A percentile compares a stretch with the other conserved stretches of the same genome.
Evolutionary conservation across 2,329 filamentous ascomycete species (phyloP).

Genomic region (Cytospora piceae): DNA sequence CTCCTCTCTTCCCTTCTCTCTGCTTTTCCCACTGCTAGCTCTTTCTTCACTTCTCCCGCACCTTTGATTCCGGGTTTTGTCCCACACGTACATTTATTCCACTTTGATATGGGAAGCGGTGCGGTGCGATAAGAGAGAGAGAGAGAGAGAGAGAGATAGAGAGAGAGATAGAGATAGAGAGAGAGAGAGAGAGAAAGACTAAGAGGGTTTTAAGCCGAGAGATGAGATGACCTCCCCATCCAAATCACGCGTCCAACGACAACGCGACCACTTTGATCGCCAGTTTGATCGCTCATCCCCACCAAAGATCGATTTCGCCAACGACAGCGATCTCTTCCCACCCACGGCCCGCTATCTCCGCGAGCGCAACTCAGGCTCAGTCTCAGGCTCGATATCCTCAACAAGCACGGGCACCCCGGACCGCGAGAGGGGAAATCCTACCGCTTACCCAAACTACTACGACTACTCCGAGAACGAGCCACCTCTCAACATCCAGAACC

Average conservation of each 20-base stretch:
- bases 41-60: no score
- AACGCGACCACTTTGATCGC: constrained; percentile 23
- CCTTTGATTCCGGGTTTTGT: no score
- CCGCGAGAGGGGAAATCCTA: not conserved
- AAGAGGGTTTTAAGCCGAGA: not conserved
- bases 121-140: no score
- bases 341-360: constrained; percentile 7
- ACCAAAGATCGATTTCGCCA: constrained; percentile 21
- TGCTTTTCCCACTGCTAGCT: no score
- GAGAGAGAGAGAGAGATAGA: no score
- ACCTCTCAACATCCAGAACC: not conserved
- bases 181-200: not conserved
- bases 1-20: no score
- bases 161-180: not conserved
- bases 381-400: constrained; percentile 18
- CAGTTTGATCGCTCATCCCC: constrained; percentile 23
- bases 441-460: constrained; percentile 28
- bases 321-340: constrained; percentile 18
- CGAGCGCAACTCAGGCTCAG: constrained; percentile 7
- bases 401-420: constrained; percentile 5
- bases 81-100: no score
- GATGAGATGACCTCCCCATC: constrained; percentile 27
- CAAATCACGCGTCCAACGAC: constrained; percentile 28
- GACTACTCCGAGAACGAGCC: constrained; percentile 24
- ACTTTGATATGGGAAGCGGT: no score